phyloP scores from a whole-genome alignment of 371 early-diverging fungal genomes.

The Mortierella sp. region DNA sequence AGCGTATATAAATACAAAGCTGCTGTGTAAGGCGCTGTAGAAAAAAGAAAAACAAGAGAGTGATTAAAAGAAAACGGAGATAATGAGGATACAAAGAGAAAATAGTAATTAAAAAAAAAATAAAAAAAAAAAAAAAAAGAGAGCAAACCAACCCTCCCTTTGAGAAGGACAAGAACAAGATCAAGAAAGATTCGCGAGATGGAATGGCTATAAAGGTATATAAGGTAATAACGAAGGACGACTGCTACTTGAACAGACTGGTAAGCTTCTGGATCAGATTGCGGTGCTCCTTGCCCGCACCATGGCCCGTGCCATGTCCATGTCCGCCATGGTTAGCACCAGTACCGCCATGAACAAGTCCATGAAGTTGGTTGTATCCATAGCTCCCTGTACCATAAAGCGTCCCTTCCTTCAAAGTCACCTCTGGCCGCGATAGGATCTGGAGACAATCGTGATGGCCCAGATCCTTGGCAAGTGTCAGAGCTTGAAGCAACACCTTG shows the following conservation, averaged over 20 bases:
- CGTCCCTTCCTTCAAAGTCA: constrained; percentile 46
- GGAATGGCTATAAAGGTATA: too few relatives aligned
- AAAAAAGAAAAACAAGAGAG: too few relatives aligned
- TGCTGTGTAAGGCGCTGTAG: too few relatives aligned
- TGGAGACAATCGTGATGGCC: constrained; percentile 49
- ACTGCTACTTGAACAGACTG: constrained; percentile 48
- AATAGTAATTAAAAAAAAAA: neutral
- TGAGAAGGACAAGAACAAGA: too few relatives aligned
- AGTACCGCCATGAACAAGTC: constrained; percentile 2
- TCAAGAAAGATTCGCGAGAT: neutral
- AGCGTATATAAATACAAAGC: too few relatives aligned
- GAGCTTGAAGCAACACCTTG: constrained; percentile 45
- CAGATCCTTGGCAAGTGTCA: constrained; percentile 48
- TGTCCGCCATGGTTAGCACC: constrained; percentile 18
- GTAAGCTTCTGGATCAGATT: constrained; percentile 50
- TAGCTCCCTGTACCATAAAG: constrained; percentile 49
- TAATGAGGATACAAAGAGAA: too few relatives aligned
- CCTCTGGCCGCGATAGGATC: constrained; percentile 46
- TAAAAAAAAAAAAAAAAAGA: neutral
- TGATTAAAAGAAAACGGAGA: too few relatives aligned
- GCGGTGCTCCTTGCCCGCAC: constrained; percentile 46
- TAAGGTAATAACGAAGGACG: too few relatives aligned
- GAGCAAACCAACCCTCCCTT: too few relatives aligned
- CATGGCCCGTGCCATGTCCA: constrained; percentile 29
- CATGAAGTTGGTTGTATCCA: constrained; percentile 39